These are phyloP conservation scores for Exophiala sideris DNA, from an alignment of 2,329 filamentous ascomycete genomes.

Conservation along the genomic window DNA sequence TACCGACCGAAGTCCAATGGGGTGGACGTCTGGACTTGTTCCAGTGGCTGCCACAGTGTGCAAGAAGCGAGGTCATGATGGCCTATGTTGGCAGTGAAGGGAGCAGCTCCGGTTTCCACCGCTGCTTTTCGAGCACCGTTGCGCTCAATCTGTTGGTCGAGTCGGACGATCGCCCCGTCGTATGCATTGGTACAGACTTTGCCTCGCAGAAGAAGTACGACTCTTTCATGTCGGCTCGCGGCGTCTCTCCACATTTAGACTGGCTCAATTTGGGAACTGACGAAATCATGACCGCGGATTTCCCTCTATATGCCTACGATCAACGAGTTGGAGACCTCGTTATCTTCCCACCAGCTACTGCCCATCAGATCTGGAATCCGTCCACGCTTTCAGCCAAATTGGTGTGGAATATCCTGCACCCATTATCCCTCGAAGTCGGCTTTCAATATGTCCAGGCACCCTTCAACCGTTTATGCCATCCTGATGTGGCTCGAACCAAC, in stretches of 20 bases:
- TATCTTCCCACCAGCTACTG: slow-evolving; percentile 36
- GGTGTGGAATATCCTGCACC: slow-evolving; percentile 39
- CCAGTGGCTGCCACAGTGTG: slow-evolving; percentile 35
- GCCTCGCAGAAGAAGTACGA: slow-evolving; percentile 35
- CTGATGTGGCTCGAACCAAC: slow-evolving; percentile 34
- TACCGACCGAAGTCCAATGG: slow-evolving; percentile 34
- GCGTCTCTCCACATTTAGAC: slow-evolving; percentile 36
- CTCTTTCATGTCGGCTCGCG: slow-evolving; percentile 33
- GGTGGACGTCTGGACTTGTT: slow-evolving; percentile 36
- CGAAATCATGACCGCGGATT: slow-evolving; percentile 34
- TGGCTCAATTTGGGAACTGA: slow-evolving; percentile 34
- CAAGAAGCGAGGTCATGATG: slow-evolving; percentile 38
- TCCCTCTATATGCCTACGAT: slow-evolving; percentile 36
- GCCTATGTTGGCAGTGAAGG: slow-evolving; percentile 37
- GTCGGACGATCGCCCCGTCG: slow-evolving; percentile 31
- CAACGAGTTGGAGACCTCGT: slow-evolving; percentile 36
- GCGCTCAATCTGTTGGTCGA: slow-evolving; percentile 36
- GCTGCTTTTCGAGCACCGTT: slow-evolving; percentile 38
- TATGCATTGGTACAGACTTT: slow-evolving; percentile 38
- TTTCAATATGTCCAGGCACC: slow-evolving; percentile 36
- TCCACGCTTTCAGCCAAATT: slow-evolving; percentile 35
- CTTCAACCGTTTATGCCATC: slow-evolving; percentile 36
- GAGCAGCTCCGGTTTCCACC: slow-evolving; percentile 36
- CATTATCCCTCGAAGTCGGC: slow-evolving; percentile 34
- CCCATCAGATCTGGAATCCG: slow-evolving; percentile 39